Conservation (phyloP, 108 stramenopile genomes). For the Skeletonema potamos region DNA sequence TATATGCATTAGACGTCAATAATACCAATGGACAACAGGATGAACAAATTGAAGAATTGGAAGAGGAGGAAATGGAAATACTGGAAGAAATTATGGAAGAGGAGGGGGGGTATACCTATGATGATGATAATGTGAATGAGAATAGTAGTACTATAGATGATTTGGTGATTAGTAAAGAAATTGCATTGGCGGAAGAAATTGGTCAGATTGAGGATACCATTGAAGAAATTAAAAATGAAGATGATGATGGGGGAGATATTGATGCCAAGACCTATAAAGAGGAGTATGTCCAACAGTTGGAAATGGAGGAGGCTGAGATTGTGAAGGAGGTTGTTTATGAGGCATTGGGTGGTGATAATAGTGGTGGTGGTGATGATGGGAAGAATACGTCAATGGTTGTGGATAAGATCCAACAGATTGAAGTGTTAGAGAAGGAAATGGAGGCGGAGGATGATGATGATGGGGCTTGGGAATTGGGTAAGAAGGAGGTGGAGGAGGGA, state of each 20-base stretch:
- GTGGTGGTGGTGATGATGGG: too few species aligned
- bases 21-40: neutral
- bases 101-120: neutral
- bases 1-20: neutral
- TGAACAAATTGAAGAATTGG: neutral
- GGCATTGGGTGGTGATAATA: neutral
- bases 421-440: neutral
- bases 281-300: slow-evolving; percentile 16
- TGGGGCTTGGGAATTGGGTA: neutral
- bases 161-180: neutral
- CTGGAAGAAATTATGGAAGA: neutral
- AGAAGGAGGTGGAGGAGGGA: neutral
- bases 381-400: neutral
- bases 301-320: slow-evolving; percentile 6
- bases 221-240: slow-evolving; percentile 17
- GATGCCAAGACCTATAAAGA: slow-evolving; percentile 1
- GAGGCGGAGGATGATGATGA: slow-evolving; percentile 19
- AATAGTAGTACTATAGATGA: neutral
- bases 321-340: neutral
- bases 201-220: slow-evolving; percentile 18
- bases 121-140: neutral
- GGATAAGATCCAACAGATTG: neutral
- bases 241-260: slow-evolving; percentile 18
- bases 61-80: slow-evolving; percentile 2
- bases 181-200: slow-evolving; percentile 23